These are phyloP conservation scores for Daldinia concentrica DNA, from an alignment of 495 filamentous ascomycete genomes.

Conservation along the genomic window DNA sequence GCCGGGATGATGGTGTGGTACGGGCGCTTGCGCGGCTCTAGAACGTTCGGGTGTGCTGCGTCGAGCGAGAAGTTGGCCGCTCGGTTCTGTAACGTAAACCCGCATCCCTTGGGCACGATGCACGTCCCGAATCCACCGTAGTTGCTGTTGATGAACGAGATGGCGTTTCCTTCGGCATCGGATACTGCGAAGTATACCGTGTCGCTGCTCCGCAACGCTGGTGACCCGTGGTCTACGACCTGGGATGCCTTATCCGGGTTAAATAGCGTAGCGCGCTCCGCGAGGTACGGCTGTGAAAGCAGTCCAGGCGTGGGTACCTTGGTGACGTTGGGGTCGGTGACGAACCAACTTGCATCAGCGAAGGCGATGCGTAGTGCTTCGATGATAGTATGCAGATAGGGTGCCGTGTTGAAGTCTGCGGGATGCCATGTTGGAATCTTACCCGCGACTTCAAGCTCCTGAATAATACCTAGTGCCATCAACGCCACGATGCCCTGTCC, in stretches of 20 bases:
- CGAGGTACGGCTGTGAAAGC: constrained; percentile 61
- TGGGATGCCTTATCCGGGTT: constrained; percentile 38
- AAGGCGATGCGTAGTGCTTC: constrained; percentile 93
- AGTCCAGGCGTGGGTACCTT: constrained; percentile 71
- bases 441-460: constrained; percentile 77
- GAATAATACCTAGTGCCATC: constrained; percentile 90
- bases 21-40: constrained; percentile 85
- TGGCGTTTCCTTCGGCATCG: constrained; percentile 84
- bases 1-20: constrained; percentile 99
- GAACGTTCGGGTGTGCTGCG: constrained; percentile 74
- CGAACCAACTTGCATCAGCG: constrained; percentile 88
- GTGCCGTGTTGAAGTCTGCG: constrained; percentile 77
- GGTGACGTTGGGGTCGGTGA: constrained; percentile 79
- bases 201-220: constrained; percentile 73
- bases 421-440: constrained; percentile 74
- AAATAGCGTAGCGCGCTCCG: constrained; percentile 54
- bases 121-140: constrained; percentile 89
- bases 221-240: constrained; percentile 61
- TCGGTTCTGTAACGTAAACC: constrained; percentile 96
- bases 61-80: constrained; percentile 81
- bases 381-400: constrained; percentile 89
- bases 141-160: constrained; percentile 96
- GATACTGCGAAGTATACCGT: constrained; percentile 93
- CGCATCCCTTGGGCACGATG: constrained; percentile 83
- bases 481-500: constrained; percentile 95